Conservation (phyloP, 495 filamentous ascomycete species). For the Aspergillus biplanus region DNA sequence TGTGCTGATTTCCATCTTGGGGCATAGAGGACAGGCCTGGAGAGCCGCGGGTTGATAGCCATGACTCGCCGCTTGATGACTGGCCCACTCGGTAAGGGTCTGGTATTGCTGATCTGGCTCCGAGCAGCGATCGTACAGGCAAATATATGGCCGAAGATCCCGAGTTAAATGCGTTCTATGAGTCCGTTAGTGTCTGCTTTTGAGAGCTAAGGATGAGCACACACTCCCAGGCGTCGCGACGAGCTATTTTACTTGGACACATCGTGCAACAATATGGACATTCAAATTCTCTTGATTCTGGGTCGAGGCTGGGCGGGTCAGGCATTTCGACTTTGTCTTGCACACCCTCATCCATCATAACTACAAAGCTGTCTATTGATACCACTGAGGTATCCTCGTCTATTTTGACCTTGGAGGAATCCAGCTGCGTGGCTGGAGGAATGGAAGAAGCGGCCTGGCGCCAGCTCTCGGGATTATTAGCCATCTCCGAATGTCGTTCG, state of each 20-base stretch:
- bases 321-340: background rate
- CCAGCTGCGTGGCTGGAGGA: background rate
- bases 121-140: constrained; percentile 1
- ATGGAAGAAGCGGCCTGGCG: background rate
- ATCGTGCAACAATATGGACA: constrained; percentile 2
- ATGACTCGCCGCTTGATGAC: background rate
- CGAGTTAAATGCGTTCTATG: constrained; percentile 6
- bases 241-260: background rate
- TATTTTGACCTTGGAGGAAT: background rate
- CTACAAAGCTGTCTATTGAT: background rate
- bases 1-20: too few species aligned
- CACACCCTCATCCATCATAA: background rate
- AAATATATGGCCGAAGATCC: constrained; percentile 7
- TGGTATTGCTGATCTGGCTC: constrained; percentile 6
- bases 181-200: background rate
- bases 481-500: background rate
- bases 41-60: too few species aligned
- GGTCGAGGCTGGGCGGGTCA: background rate
- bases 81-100: background rate
- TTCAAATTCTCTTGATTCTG: background rate
- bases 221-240: background rate
- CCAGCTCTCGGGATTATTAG: too few species aligned
- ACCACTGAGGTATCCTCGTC: constrained; percentile 1
- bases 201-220: background rate
- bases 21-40: too few species aligned